Evolutionary conservation across 352 stramenopile species (phyloP).

Genomic region (Thraustotheca clavata): DNA sequence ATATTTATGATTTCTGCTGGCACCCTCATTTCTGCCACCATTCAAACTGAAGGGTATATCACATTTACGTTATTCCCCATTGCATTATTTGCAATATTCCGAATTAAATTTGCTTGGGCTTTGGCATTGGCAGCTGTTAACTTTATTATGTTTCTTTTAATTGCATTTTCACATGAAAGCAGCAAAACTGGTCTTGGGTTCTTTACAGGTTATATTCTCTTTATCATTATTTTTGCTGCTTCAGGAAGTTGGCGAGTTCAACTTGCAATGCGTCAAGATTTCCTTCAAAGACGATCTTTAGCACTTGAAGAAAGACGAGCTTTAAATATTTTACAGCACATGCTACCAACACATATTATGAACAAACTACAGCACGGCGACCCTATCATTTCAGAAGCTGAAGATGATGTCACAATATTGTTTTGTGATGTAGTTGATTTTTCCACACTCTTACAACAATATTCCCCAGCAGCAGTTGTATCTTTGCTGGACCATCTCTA

Average conservation of each 20-base stretch:
- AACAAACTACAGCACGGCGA: conserved; percentile 78
- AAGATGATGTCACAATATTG: conserved; percentile 80
- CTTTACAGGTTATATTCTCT: conserved; percentile 67
- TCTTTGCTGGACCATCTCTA: conserved; percentile 87
- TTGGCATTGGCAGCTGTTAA: conserved; percentile 67
- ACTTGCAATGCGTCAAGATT: conserved; percentile 73
- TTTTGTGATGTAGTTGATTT: conserved; percentile 84
- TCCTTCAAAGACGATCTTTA: conserved; percentile 67
- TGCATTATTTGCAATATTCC: conserved; percentile 70
- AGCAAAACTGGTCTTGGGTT: conserved; percentile 36
- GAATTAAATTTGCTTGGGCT: conserved; percentile 74
- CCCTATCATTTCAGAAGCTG: conserved; percentile 70
- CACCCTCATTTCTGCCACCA: conserved; percentile 68
- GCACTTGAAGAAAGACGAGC: conserved; percentile 68
- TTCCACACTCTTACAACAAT: conserved; percentile 61
- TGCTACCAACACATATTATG: conserved; percentile 74
- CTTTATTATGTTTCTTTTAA: conserved; percentile 48
- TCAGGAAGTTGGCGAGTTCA: conserved; percentile 77
- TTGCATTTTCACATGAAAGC: conserved; percentile 10
- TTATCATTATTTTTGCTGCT: conserved; percentile 63
- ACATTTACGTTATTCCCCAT: conserved; percentile 69
- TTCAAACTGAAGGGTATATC: conserved; percentile 75
- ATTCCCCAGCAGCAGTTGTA: conserved; percentile 62
- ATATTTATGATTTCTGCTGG: conserved; percentile 52
- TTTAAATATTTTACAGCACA: conserved; percentile 75